Evolutionary conservation across 768 basidiomycete species (phyloP), one percentile per base, ranked within the genome.

Genomic region (Lentinula raphanica): DNA sequence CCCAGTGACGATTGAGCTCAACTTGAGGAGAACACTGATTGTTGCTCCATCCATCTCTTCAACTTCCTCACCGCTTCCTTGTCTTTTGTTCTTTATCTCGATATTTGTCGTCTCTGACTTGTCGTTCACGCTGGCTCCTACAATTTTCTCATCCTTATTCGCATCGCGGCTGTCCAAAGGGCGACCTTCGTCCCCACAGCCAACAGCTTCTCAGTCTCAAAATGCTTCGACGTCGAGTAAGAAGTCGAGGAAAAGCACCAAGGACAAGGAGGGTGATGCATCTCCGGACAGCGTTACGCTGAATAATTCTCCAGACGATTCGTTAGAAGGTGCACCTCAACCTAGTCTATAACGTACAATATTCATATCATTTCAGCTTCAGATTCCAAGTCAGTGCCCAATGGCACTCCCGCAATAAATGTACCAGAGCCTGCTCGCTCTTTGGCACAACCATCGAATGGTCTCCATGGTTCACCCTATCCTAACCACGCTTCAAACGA

Each of bases 141-240:
- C 88, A 67, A 80, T 92, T 49, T 78, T 92, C 68, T 87, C 89
- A n/a, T n/a, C n/a, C 67, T 87, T 84, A 42, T 81, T 92, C 62
- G 79, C 87, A 60, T 85, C 84, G 60, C 79, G 87, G 71, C 78
- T 88, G 58, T 81, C 85, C 64, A 86, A 82, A 80, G 82, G 84
- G 65, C 79, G 90, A 75, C 77, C 85, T 38, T 85, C 87, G 68
- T 90, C 88, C 57, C 85, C 87, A 36, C 82, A 83, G 70, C 84
- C 85, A 61, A 69, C 71, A 64, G 75, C 77, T 63, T 75, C 83
- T 15, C 74, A 76, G 68, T 71, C 75, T 61, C 79, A 76, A 59
- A 90, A 91, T 88, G 90, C 90, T 75, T 90, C 91, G 71, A 87
- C 88, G 75, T 83, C 85, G 67, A 92, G 89, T 63, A 91, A 88